A percentile compares a stretch with the other conserved stretches of the same genome.
These are phyloP conservation scores for Discostella pseudostelligera DNA, from an alignment of 108 stramenopile genomes.

Conservation along the genomic window DNA sequence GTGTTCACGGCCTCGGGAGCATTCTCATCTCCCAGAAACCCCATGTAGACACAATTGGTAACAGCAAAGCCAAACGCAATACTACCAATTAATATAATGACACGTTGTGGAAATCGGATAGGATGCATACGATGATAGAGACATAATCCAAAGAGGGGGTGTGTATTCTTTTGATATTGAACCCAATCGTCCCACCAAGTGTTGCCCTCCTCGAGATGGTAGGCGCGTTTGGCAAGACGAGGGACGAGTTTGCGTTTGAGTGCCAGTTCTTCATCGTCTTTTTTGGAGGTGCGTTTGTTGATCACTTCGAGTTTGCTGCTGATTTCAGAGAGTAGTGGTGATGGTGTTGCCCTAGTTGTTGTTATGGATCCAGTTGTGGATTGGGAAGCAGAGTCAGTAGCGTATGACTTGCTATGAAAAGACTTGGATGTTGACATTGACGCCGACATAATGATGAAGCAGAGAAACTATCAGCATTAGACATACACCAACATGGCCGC, in stretches of 20 bases:
- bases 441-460: too few relatives aligned
- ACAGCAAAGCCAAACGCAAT: slow-evolving; percentile 69
- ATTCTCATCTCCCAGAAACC: slow-evolving; percentile 39
- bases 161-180: slow-evolving; percentile 74
- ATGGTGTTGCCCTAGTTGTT: too few relatives aligned
- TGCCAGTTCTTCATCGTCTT: background rate
- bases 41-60: slow-evolving; percentile 72
- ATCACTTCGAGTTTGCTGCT: background rate
- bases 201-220: slow-evolving; percentile 6
- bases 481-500: too few relatives aligned
- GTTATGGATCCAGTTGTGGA: too few relatives aligned
- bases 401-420: too few relatives aligned
- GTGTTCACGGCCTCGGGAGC: slow-evolving; percentile 19
- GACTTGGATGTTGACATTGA: too few relatives aligned
- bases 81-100: slow-evolving; percentile 63
- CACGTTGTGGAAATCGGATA: slow-evolving; percentile 51
- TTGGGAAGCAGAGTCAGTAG: too few relatives aligned
- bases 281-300: background rate
- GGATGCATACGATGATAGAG: slow-evolving; percentile 74
- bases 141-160: slow-evolving; percentile 81
- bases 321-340: too few relatives aligned
- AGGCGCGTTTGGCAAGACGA: background rate
- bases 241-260: background rate
- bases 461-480: too few relatives aligned
- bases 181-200: slow-evolving; percentile 66